Conservation (phyloP, 2,329 filamentous ascomycete genomes). For the Nigrospora oryzae region DNA sequence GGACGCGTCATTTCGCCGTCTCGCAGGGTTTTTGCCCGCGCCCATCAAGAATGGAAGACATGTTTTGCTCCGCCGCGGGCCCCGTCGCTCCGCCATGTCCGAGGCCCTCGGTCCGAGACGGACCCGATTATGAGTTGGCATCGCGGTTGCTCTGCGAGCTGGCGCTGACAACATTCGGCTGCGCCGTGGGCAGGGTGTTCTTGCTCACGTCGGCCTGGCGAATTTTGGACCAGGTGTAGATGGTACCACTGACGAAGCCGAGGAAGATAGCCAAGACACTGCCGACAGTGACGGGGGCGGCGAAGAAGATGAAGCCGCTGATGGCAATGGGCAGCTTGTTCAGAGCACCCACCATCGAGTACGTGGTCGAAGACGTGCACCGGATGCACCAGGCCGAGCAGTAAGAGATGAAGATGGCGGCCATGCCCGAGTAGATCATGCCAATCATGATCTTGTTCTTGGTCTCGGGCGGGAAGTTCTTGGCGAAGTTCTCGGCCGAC, state of each 20-base stretch:
- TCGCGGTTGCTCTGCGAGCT: slow-evolving; percentile 89
- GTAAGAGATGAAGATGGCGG: slow-evolving; percentile 98
- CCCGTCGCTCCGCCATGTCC: neutral
- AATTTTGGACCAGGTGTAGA: slow-evolving; percentile 83
- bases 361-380: slow-evolving; percentile 93
- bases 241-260: slow-evolving; percentile 85
- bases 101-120: neutral
- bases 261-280: slow-evolving; percentile 86
- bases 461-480: slow-evolving; percentile 79
- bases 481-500: slow-evolving; percentile 72
- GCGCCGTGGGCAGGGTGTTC: slow-evolving; percentile 58
- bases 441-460: slow-evolving; percentile 75
- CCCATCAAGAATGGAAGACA: slow-evolving; percentile 1
- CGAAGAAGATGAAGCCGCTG: slow-evolving; percentile 89
- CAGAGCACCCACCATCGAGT: slow-evolving; percentile 95
- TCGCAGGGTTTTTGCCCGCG: neutral
- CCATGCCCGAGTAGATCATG: slow-evolving; percentile 91
- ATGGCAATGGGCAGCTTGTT: slow-evolving; percentile 97
- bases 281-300: slow-evolving; percentile 84
- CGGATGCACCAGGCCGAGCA: slow-evolving; percentile 98
- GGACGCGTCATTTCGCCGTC: too few relatives aligned
- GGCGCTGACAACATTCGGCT: slow-evolving; percentile 73
- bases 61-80: neutral
- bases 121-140: slow-evolving; percentile 52
- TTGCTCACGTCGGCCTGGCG: slow-evolving; percentile 63